Percentiles rank a stretch among this genome's conserved stretches.
Conservation (phyloP, 2,329 filamentous ascomycete species). For the Paraphaeosphaeria sporulosa region DNA sequence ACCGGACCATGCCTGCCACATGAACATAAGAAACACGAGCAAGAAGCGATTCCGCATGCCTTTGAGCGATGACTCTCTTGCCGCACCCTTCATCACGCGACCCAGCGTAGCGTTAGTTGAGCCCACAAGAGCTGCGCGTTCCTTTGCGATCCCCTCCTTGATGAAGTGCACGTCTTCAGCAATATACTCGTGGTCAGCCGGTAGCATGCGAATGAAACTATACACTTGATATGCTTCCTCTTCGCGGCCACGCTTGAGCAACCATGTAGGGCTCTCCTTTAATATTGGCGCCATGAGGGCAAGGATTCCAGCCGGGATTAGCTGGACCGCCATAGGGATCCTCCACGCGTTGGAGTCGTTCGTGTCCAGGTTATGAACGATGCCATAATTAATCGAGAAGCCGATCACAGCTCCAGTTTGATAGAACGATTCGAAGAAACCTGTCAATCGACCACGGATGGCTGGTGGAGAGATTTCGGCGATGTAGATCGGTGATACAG, state of each 20-base stretch:
- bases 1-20: constrained; percentile 46
- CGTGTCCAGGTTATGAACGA: constrained; percentile 18
- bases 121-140: constrained; percentile 39
- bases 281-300: constrained; percentile 53
- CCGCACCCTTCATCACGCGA: constrained; percentile 39
- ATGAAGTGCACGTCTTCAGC: constrained; percentile 44
- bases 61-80: constrained; percentile 37
- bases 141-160: constrained; percentile 39
- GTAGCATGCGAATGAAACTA: constrained; percentile 56
- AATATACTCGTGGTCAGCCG: constrained; percentile 52
- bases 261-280: constrained; percentile 54
- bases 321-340: constrained; percentile 66
- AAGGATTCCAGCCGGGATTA: constrained; percentile 71
- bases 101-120: constrained; percentile 36
- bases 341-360: constrained; percentile 52
- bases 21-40: constrained; percentile 52
- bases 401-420: constrained; percentile 74
- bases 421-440: constrained; percentile 58
- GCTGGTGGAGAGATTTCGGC: not conserved
- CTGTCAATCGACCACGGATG: constrained; percentile 68
- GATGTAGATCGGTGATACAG: not conserved
- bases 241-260: constrained; percentile 52
- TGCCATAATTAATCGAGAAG: constrained; percentile 30
- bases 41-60: constrained; percentile 53
- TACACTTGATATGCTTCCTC: constrained; percentile 51